Evolutionary conservation across 371 early-diverging fungal species (phyloP).

Genomic region (Mortierella sp.): DNA sequence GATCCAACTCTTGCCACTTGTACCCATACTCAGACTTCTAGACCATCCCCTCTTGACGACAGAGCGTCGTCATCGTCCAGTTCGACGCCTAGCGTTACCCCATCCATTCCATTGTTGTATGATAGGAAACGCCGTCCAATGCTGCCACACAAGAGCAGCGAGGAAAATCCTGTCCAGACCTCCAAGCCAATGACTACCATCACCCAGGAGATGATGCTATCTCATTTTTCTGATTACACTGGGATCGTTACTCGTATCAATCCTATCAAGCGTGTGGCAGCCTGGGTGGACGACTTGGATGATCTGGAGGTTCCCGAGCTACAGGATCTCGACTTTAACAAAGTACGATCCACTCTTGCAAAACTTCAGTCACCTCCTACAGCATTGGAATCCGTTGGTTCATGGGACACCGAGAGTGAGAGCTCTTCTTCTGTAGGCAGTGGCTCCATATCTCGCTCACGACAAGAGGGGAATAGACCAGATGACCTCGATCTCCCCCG

Average conservation of each 20-base stretch:
- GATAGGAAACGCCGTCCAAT: not conserved
- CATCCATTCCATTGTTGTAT: too few species aligned
- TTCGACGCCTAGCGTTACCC: too few species aligned
- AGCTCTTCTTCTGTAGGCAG: constrained; percentile 1
- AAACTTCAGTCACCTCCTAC: constrained; percentile 23
- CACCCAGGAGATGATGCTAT: constrained; percentile 48
- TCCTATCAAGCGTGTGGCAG: constrained; percentile 41
- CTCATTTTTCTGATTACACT: constrained; percentile 26
- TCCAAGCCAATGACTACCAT: constrained; percentile 40
- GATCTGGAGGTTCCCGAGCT: constrained; percentile 37
- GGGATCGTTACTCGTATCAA: constrained; percentile 49
- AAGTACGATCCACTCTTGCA: constrained; percentile 34
- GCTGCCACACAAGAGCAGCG: not conserved
- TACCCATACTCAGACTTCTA: too few species aligned
- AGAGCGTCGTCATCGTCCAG: too few species aligned
- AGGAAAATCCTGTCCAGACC: constrained; percentile 9
- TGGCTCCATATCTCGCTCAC: too few species aligned
- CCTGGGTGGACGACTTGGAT: constrained; percentile 47
- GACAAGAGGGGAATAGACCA: too few species aligned
- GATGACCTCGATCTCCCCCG: too few species aligned
- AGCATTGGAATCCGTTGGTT: constrained; percentile 29
- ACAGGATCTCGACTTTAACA: constrained; percentile 37
- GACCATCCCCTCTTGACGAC: too few species aligned
- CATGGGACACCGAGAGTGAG: constrained; percentile 44
- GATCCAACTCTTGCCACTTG: too few species aligned